Conservation (phyloP, 805 yeast genomes). For the Lipomyces starkeyi region DNA sequence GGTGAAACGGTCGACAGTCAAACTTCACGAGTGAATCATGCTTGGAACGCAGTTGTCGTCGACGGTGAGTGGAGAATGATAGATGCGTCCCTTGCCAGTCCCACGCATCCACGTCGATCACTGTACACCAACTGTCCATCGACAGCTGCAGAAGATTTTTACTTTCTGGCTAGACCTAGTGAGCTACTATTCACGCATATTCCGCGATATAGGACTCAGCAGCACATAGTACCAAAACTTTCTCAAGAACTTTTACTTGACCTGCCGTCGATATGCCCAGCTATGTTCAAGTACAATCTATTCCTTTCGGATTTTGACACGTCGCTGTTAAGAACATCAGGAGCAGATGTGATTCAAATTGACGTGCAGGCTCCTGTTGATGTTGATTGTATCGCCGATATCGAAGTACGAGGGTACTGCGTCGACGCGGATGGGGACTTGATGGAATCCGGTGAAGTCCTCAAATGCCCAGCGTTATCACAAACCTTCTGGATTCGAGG, state of each 20-base stretch:
- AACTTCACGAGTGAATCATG: constrained; percentile 68
- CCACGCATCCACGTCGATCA: constrained; percentile 58
- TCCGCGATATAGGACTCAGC: constrained; percentile 78
- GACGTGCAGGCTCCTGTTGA: constrained; percentile 73
- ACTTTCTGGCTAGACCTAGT: constrained; percentile 79
- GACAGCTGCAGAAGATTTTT: constrained; percentile 58
- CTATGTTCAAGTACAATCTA: constrained; percentile 66
- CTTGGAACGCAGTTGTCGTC: constrained; percentile 82
- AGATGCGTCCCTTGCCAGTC: constrained; percentile 72
- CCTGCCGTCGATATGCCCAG: constrained; percentile 86
- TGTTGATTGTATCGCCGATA: constrained; percentile 66
- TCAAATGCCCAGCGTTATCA: constrained; percentile 65
- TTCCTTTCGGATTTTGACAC: constrained; percentile 73
- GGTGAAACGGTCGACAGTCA: constrained; percentile 57
- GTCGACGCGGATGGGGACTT: constrained; percentile 43
- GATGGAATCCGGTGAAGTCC: constrained; percentile 43
- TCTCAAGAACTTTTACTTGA: constrained; percentile 78
- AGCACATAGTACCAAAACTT: constrained; percentile 84
- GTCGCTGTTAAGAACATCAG: constrained; percentile 72
- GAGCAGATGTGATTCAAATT: constrained; percentile 79
- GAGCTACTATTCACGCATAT: constrained; percentile 82
- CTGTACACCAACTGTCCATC: constrained; percentile 49
- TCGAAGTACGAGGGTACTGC: constrained; percentile 41
- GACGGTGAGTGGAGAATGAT: constrained; percentile 80
- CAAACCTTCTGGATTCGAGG: constrained; percentile 76